A percentile compares a stretch with the other conserved stretches of the same genome.
Evolutionary conservation across 371 early-diverging fungal genomes (phyloP).

Genomic region (Lichtheimia ramosa): DNA sequence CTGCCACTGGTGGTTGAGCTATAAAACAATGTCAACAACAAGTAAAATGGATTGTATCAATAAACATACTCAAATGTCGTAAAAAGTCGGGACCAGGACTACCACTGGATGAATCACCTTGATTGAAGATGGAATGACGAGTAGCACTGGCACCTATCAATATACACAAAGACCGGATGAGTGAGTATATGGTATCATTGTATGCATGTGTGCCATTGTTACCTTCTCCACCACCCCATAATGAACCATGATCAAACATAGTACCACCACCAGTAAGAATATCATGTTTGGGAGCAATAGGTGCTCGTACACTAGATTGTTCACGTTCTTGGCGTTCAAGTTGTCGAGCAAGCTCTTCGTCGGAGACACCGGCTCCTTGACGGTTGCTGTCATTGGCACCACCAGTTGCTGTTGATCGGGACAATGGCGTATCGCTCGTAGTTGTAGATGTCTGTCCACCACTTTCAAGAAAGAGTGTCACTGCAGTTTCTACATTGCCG

Average conservation of each 20-base stretch:
- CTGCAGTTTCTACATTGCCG: slow-evolving; percentile 41
- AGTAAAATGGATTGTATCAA: not conserved
- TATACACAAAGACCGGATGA: too few relatives aligned
- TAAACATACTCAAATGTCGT: not conserved
- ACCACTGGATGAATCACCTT: slow-evolving; percentile 47
- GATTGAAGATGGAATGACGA: slow-evolving; percentile 44
- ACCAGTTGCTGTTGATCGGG: not conserved
- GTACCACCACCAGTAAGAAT: slow-evolving; percentile 61
- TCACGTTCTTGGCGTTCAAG: slow-evolving; percentile 45
- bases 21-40: too few relatives aligned
- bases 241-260: slow-evolving; percentile 6
- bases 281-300: slow-evolving; percentile 75
- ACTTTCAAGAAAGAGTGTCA: slow-evolving; percentile 39
- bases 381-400: not conserved
- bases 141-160: not conserved
- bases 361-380: slow-evolving; percentile 24
- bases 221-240: slow-evolving; percentile 8
- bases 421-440: not conserved
- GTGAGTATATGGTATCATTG: too few relatives aligned
- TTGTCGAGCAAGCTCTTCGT: slow-evolving; percentile 55
- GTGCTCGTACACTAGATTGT: slow-evolving; percentile 61
- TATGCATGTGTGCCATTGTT: not conserved
- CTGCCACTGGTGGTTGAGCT: too few relatives aligned
- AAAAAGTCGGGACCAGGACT: slow-evolving; percentile 29
- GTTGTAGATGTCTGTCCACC: slow-evolving; percentile 16